Conservation (phyloP, 306 rosid species). For the Chamaecrista fasciculata region DNA sequence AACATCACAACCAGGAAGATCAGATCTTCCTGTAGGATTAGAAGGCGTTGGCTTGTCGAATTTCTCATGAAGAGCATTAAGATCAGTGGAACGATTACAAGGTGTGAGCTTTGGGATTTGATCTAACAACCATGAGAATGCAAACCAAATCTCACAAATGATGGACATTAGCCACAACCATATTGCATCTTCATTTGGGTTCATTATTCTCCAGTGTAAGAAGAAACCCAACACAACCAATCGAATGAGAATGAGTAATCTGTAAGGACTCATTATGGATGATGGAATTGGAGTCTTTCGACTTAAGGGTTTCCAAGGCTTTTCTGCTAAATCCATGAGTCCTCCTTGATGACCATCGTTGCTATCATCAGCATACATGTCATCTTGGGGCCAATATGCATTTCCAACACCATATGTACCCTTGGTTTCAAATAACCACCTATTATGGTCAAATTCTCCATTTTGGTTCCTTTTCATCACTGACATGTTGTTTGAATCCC, state of each 20-base stretch:
- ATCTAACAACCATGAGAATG: conserved; percentile 52
- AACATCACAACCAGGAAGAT: conserved; percentile 43
- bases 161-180: conserved; percentile 57
- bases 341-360: conserved; percentile 40
- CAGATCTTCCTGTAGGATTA: conserved; percentile 55
- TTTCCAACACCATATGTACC: conserved; percentile 92
- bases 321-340: conserved; percentile 53
- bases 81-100: conserved; percentile 44
- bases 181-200: conserved; percentile 65
- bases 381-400: conserved; percentile 68
- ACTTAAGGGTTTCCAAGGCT: conserved; percentile 77
- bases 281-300: conserved; percentile 52
- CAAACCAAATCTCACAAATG: conserved; percentile 55
- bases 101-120: conserved; percentile 45
- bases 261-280: conserved; percentile 76
- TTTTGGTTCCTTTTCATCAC: conserved; percentile 78
- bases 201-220: conserved; percentile 63
- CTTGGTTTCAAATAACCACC: conserved; percentile 83
- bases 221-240: conserved; percentile 59
- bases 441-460: conserved; percentile 88
- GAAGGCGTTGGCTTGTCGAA: conserved; percentile 41
- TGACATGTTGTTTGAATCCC: conserved; percentile 62
- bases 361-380: conserved; percentile 39
- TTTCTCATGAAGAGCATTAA: conserved; percentile 43
- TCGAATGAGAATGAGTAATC: conserved; percentile 60